phyloP scores from a whole-genome alignment of 2,329 filamentous ascomycete genomes.

The Sodiomyces alkalinus region DNA sequence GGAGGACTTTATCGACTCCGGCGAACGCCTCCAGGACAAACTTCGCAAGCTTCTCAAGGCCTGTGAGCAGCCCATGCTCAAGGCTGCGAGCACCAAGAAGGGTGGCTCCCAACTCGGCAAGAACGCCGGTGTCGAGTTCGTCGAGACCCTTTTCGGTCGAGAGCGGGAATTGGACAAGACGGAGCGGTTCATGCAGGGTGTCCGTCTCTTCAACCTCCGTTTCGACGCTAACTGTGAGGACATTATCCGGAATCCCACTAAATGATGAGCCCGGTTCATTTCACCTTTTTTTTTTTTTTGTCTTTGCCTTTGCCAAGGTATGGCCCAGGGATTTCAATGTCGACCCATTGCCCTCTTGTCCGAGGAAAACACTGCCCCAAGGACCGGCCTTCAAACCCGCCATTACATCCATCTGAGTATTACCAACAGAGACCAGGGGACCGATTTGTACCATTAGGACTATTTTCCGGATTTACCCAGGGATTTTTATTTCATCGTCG shows the following conservation, averaged over 20 bases:
- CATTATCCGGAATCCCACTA: constrained; percentile 51
- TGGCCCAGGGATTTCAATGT: too few relatives aligned
- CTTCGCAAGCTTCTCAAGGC: constrained; percentile 77
- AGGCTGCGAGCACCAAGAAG: constrained; percentile 54
- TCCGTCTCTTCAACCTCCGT: constrained; percentile 79
- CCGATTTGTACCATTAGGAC: constrained; percentile 8
- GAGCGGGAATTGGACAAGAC: constrained; percentile 82
- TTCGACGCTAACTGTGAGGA: constrained; percentile 95
- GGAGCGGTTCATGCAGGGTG: constrained; percentile 80
- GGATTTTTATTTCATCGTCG: constrained; percentile 6
- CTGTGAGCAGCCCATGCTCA: constrained; percentile 92
- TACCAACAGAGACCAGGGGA: constrained; percentile 2
- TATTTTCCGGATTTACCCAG: constrained; percentile 6
- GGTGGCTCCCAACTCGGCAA: constrained; percentile 64
- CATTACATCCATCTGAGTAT: too few relatives aligned
- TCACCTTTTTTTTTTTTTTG: not conserved
- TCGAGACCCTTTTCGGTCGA: constrained; percentile 86
- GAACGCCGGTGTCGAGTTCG: constrained; percentile 87
- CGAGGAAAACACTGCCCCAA: constrained; percentile 1
- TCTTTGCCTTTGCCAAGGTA: too few relatives aligned
- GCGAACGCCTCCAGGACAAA: constrained; percentile 72
- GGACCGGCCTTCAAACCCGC: constrained; percentile 1
- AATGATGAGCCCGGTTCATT: constrained; percentile 20
- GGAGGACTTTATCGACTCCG: constrained; percentile 79
- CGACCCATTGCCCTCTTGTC: too few relatives aligned